These are phyloP conservation scores for Ceratocystis ficicola DNA, from an alignment of 2,329 filamentous ascomycete species.

Conservation along the genomic window DNA sequence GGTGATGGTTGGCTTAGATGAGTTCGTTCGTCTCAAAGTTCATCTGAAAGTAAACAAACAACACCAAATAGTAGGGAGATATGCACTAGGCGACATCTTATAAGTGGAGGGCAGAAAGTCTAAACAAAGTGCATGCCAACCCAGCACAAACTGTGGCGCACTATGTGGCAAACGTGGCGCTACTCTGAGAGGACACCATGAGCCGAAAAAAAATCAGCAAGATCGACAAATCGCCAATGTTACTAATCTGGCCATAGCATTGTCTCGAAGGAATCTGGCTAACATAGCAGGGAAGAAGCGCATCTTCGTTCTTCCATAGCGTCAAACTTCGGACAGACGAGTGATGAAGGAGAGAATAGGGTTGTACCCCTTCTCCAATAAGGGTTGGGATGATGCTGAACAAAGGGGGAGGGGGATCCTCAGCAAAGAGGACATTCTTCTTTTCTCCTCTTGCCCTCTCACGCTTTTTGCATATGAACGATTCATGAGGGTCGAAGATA, in stretches of 20 bases:
- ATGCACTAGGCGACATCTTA: background rate
- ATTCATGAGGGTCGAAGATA: background rate
- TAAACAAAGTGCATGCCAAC: background rate
- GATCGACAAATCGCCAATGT: too few species aligned
- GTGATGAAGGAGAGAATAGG: background rate
- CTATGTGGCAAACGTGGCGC: background rate
- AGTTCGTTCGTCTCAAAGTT: background rate
- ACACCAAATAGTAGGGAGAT: background rate
- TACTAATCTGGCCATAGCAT: too few species aligned
- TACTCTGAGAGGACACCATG: too few species aligned
- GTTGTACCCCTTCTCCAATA: too few species aligned
- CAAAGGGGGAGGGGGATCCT: background rate
- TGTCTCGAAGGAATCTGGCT: background rate
- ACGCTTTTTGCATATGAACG: too few species aligned
- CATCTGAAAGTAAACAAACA: constrained; percentile 2
- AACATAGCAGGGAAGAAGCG: background rate
- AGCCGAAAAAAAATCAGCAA: too few species aligned
- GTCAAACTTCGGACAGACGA: background rate
- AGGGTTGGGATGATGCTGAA: too few species aligned
- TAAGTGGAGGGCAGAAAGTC: background rate
- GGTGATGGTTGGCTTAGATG: background rate
- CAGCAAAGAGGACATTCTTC: background rate
- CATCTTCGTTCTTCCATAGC: background rate
- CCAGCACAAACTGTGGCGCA: background rate
- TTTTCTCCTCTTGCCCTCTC: background rate